Conservation (phyloP, 345 rosid species). For the Eucalyptus leucophloia region DNA sequence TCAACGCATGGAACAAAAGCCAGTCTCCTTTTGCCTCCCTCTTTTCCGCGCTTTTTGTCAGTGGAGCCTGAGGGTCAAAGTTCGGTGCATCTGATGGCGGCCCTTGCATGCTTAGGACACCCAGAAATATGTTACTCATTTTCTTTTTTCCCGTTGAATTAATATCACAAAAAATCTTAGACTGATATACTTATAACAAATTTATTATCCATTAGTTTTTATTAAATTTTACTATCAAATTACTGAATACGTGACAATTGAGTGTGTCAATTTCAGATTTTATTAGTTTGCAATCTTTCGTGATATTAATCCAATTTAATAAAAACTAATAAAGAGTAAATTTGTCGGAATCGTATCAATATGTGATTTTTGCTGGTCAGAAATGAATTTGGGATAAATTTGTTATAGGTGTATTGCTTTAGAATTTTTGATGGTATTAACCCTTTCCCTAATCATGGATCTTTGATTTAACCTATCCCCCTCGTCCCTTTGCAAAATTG, state of each 20-base stretch:
- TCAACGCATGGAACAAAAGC: not conserved
- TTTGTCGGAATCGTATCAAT: accelerated
- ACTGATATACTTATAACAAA: accelerated
- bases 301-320: too few species aligned
- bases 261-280: not conserved
- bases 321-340: too few species aligned
- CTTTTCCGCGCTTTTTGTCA: too few species aligned
- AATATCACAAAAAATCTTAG: too few species aligned
- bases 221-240: too few species aligned
- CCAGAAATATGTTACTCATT: not conserved
- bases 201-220: too few species aligned
- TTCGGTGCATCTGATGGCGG: not conserved
- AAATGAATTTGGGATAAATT: too few species aligned
- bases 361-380: too few species aligned
- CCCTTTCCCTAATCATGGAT: not conserved
- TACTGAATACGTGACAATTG: too few species aligned
- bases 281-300: accelerated
- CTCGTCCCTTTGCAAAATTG: not conserved
- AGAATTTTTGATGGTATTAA: too few species aligned
- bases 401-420: accelerated
- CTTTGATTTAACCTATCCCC: not conserved
- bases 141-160: not conserved
- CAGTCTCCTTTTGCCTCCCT: not conserved
- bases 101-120: not conserved
- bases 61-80: not conserved